Evolutionary conservation across 345 rosid genomes (phyloP).

Genomic region (sweet orange (Citrus sinensis)): DNA sequence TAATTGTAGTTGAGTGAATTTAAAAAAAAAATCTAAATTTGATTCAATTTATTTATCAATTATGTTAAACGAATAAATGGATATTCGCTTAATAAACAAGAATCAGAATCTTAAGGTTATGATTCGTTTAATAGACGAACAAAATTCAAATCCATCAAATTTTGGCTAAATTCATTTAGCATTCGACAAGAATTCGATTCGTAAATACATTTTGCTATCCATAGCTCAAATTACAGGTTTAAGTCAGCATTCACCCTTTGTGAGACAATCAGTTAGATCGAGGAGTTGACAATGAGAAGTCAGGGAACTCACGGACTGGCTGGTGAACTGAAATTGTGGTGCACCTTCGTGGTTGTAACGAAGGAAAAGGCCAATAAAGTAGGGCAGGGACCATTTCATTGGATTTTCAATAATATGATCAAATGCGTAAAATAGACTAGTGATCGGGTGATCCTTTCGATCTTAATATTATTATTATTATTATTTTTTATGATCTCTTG

Average conservation of each 20-base stretch:
- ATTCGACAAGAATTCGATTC: too few relatives aligned
- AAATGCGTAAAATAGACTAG: conserved; percentile 5
- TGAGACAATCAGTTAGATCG: background rate
- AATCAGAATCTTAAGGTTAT: too few relatives aligned
- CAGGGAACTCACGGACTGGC: background rate
- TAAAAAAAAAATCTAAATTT: too few relatives aligned
- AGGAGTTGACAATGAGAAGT: background rate
- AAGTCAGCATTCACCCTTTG: too few relatives aligned
- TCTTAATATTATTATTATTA: background rate
- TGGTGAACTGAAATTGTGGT: background rate
- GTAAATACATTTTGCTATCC: too few relatives aligned
- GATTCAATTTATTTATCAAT: too few relatives aligned
- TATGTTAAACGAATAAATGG: too few relatives aligned
- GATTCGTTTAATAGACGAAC: too few relatives aligned
- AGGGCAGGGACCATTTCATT: background rate
- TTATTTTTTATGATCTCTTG: background rate
- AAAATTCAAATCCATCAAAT: background rate
- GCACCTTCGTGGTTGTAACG: background rate
- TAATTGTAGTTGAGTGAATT: too few relatives aligned
- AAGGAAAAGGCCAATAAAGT: background rate
- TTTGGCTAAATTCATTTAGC: background rate
- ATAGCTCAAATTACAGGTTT: too few relatives aligned
- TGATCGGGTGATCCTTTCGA: background rate
- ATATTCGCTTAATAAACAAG: too few relatives aligned
- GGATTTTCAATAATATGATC: background rate